Base-by-base conservation (phyloP, 2,329 filamentous ascomycete species). In the Cryphonectria carpinicola region DNA sequence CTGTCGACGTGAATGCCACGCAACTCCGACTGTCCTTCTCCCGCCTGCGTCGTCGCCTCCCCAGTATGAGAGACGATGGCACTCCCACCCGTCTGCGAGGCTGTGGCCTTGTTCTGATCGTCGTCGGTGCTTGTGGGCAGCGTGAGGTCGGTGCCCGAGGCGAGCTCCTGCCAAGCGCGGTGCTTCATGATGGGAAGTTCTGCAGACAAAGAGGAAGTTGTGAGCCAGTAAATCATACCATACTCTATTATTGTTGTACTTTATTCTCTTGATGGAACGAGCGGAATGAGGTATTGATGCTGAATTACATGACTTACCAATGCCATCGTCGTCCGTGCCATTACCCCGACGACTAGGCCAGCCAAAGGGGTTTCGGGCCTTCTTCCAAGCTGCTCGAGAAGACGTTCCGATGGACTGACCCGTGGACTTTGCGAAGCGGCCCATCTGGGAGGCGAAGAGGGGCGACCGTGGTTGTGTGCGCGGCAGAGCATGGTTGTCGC, bases 101-200 rank as follows among this genome's bases (percentile, higher is more conserved):
- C 60, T 46, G 25, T 35, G 17, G n/a, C 14, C 37, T 28, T 41
- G 52, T 11, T 37, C 14, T 41, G 4, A 37, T 62, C 41, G 39
- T 62, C 41, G 39, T 3, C n/a, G 13, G 3, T 3, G 25, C 25
- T 62, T 25, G 28, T 52, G 41, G 56, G 35, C 11, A 39, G 39
- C 14, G 17, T 49, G 28, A 60, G 25, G 32, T 28, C 39, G 37
- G 25, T 37, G n/a, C 66, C 66, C 7, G 54, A 61, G 68, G 68
- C 71, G 19, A 70, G 68, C 17, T 56, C 28, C 66, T 72, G 68
- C 71, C 71, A 70, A 14, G 61, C 63, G 10, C 62, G 63, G 19
- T 63, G 37, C 11, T 43, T 61, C 61, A 68, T 70, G 54, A 70
- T 60, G 22, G 68, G 71, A 17, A 72, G 71, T 4, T 72, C 71